Evolutionary conservation across 2,329 filamentous ascomycete genomes (phyloP), one percentile per base, ranked within the genome.

Genomic region (Colletotrichum ledebouriae): DNA sequence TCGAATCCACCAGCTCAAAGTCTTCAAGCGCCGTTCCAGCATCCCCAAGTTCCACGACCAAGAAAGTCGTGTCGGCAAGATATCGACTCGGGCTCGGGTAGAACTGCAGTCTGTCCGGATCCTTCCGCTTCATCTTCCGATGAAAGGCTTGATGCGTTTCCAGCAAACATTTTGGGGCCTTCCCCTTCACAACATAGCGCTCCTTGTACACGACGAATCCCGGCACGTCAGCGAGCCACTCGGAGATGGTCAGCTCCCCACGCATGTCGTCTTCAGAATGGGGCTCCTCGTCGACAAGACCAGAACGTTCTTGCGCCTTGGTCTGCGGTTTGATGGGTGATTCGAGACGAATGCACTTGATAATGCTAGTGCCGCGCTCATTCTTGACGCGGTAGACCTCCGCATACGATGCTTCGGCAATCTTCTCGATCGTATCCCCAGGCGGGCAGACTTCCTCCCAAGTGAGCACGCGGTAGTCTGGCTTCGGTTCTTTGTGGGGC

Each of bases 201-300:
- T 89, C 87, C 76, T 90, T 91, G 79, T 90, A 90, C 17, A 88
- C 82, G 37, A 90, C 87, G 69, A 90, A 91, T 0, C 89, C 89
- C 0, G 88, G 88, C 12, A 90, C 85, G 68, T 89, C 87, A 17
- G 88, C 87, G 17, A 91, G 79, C 79, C 85, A 86, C 74, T 91
- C 88, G 2, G 89, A 90, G 52, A 91, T 90, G 56, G 83, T 81
- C 22, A 91, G 79, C 73, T 91, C 89, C 25, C 87, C 87, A 3
- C 83, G 78, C 34, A 90, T 79, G 72, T 87, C 86, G 1, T 81
- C 80, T 67, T 86, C 84, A 2, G 79, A 77, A 65, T 87, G 87
- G 0, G 87, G 85, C 71, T 88, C 84, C 72, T 89, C 87, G 68
- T 89, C 87, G 5, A 89, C 84, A 0, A 89, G 78, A 0, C 85